Evolutionary conservation across 306 rosid species (phyloP), one percentile per base, ranked within the genome.

Genomic region (Citrullus colocynthis): DNA sequence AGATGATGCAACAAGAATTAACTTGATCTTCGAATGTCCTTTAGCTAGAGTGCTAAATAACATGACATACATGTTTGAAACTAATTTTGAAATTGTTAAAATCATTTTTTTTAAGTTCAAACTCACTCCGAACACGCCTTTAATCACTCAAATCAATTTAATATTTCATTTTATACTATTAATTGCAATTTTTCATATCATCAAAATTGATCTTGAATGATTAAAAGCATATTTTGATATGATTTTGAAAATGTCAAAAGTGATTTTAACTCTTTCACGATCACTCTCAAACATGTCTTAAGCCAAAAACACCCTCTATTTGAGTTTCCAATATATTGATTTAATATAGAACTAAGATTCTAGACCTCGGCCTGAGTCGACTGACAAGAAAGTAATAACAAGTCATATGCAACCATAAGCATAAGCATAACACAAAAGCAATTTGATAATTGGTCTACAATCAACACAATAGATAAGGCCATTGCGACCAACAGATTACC

Each of bases 401-500:
- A 72, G 76, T 24, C 76, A 49, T 48, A 3, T 24, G 76, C 58
- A 45, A 70, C 39, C 42, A 24, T 48, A 11, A 48, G 54, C 51
- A 45, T 45, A 6, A 49, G 18, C 56, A 51, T 48, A 72, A 30
- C 24, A 48, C 55, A 11, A 0, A 49, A 72, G 59, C 52, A 39
- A 58, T 24, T 41, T 36, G 34, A 58, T 12, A 48, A 73, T 45
- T 44, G 10, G 39, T 59, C 45, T 58, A 37, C 59, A 49, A 72
- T 65, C 42, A 49, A 14, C 41, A 67, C 34, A 67, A 20, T 9
- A 67, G 32, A 67, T 42, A 41, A 73, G 77, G 61, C 18, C 60
- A 73, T 4, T 30, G 13, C 48, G 21, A 42, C 5, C 15, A 81
- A 42, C 80, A 82, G 77, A 66, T 85, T 78, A 91, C 99, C 98